phyloP scores from a whole-genome alignment of 164 flowering plant genomes.

The Cinnamomum micranthum region DNA sequence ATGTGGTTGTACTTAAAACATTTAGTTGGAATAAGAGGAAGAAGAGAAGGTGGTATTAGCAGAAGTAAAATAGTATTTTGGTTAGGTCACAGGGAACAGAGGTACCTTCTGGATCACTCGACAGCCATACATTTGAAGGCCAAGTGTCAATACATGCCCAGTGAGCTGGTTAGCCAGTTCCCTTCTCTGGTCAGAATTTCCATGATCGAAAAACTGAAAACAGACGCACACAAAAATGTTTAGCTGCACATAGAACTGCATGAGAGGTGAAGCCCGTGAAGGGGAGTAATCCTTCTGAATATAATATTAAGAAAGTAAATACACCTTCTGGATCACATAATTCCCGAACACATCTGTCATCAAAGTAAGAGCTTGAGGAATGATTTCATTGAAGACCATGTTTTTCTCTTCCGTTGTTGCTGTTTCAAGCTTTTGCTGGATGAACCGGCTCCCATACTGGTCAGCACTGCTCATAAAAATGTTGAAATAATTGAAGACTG shows the following conservation, averaged over 20 bases:
- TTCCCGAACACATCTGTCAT: conserved; percentile 99
- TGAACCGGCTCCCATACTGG: conserved; percentile 97
- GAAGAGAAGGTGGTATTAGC: too few relatives aligned
- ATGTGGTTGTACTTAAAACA: neutral
- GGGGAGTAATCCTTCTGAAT: neutral
- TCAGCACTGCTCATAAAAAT: conserved; percentile 62
- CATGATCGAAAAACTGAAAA: conserved; percentile 83
- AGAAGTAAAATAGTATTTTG: neutral
- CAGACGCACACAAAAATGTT: neutral
- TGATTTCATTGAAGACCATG: conserved; percentile 83
- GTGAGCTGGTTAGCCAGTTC: conserved; percentile 70
- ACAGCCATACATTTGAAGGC: conserved; percentile 95
- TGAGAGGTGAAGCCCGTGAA: neutral
- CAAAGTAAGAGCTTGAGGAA: conserved; percentile 82
- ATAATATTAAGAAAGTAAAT: neutral
- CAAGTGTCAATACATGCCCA: conserved; percentile 68
- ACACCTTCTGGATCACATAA: conserved; percentile 97
- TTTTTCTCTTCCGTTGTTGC: conserved; percentile 81
- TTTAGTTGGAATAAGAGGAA: neutral
- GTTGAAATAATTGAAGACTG: conserved; percentile 1
- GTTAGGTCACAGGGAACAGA: neutral
- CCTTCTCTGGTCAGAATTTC: conserved; percentile 62
- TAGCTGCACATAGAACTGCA: conserved; percentile 1
- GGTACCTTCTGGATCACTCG: conserved; percentile 86
- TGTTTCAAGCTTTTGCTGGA: conserved; percentile 96